phyloP scores from a whole-genome alignment of 768 basidiomycete genomes.

The Suillus decipiens region DNA sequence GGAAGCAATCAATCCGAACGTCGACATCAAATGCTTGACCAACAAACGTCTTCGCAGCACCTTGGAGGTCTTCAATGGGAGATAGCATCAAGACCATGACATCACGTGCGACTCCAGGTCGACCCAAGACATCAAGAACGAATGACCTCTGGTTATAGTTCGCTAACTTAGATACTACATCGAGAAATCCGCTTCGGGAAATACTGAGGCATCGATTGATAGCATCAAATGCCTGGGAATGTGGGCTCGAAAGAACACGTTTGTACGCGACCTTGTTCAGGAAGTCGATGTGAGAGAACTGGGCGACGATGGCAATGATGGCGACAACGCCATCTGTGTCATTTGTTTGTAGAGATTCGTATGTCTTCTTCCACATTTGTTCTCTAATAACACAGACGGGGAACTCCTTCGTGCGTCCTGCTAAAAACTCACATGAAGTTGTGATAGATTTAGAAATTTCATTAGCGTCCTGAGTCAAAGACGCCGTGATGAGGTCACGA shows the following conservation, averaged over 20 bases:
- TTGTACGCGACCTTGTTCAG: slow-evolving; percentile 56
- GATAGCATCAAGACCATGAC: slow-evolving; percentile 77
- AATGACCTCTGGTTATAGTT: slow-evolving; percentile 57
- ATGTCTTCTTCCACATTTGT: slow-evolving; percentile 70
- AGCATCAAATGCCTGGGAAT: slow-evolving; percentile 43
- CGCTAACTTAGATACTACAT: slow-evolving; percentile 62
- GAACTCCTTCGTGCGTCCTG: slow-evolving; percentile 31
- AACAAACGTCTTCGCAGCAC: slow-evolving; percentile 76
- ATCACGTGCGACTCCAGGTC: slow-evolving; percentile 56
- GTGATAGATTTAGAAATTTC: slow-evolving; percentile 33
- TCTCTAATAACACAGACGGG: slow-evolving; percentile 46
- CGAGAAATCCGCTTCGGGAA: slow-evolving; percentile 64
- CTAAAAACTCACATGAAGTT: slow-evolving; percentile 36
- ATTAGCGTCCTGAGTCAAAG: slow-evolving; percentile 36
- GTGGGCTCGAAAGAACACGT: slow-evolving; percentile 34
- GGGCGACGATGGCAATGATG: slow-evolving; percentile 58
- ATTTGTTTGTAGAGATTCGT: slow-evolving; percentile 54
- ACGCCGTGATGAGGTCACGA: slow-evolving; percentile 40
- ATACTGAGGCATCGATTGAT: slow-evolving; percentile 62
- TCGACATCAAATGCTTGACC: slow-evolving; percentile 90
- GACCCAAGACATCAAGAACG: slow-evolving; percentile 55
- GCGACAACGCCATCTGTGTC: slow-evolving; percentile 62
- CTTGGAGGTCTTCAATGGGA: slow-evolving; percentile 73
- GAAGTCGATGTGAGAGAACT: slow-evolving; percentile 65
- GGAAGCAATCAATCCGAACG: slow-evolving; percentile 84